Evolutionary conservation across 106 monocot genomes (phyloP).

Genomic region (Dioscorea alata): DNA sequence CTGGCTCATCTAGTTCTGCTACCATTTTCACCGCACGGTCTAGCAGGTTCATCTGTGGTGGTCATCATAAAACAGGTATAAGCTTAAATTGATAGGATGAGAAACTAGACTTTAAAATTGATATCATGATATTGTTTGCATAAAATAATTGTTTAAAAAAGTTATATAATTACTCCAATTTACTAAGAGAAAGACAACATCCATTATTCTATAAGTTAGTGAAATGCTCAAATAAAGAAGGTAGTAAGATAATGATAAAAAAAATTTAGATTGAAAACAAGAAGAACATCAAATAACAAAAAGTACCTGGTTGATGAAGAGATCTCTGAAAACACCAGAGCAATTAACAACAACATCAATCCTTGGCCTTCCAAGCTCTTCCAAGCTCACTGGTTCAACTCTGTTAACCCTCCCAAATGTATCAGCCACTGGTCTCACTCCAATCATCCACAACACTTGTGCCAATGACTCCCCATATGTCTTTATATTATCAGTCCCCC

Average conservation of each 20-base stretch:
- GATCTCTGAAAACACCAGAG: slow-evolving; percentile 82
- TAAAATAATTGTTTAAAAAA: too few relatives aligned
- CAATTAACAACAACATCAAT: slow-evolving; percentile 86
- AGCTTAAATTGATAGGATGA: too few relatives aligned
- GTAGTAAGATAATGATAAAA: background rate
- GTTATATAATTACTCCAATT: too few relatives aligned
- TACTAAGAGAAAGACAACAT: too few relatives aligned
- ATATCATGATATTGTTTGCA: too few relatives aligned
- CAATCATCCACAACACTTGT: slow-evolving; percentile 85
- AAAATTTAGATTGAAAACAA: background rate
- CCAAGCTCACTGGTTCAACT: slow-evolving; percentile 63
- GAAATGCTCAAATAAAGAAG: background rate
- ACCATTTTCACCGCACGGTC: slow-evolving; percentile 82
- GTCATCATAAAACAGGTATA: too few relatives aligned
- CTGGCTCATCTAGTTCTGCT: slow-evolving; percentile 73
- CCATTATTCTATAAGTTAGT: too few relatives aligned
- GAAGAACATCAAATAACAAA: too few relatives aligned
- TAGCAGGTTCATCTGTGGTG: slow-evolving; percentile 63
- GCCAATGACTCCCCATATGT: slow-evolving; percentile 74
- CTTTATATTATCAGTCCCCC: slow-evolving; percentile 88
- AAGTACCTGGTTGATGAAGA: slow-evolving; percentile 80
- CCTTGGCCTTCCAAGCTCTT: slow-evolving; percentile 69
- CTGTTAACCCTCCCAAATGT: slow-evolving; percentile 66
- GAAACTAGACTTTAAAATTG: too few relatives aligned
- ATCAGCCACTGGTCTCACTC: slow-evolving; percentile 59